Evolutionary conservation across 805 yeast genomes (phyloP).

Genomic region (Barnettozyma sucrosica): DNA sequence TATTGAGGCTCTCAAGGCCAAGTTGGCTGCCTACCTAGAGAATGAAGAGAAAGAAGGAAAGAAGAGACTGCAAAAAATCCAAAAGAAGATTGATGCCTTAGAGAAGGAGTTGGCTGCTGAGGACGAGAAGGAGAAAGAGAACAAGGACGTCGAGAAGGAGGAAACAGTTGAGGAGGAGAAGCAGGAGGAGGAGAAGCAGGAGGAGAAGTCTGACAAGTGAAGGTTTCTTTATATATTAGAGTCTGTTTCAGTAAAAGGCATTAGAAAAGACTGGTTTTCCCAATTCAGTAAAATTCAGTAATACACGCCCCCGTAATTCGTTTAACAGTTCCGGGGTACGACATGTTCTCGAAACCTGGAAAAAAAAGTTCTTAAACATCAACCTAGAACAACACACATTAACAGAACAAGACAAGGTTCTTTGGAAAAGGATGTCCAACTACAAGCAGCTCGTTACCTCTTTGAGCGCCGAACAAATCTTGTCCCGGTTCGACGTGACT

Average conservation of each 20-base stretch:
- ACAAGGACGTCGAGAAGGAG: constrained; percentile 7
- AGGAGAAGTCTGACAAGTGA: neutral
- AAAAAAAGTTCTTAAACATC: neutral
- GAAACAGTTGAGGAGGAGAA: constrained; percentile 12
- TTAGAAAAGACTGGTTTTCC: neutral
- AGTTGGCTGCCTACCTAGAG: constrained; percentile 59
- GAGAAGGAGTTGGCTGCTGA: constrained; percentile 46
- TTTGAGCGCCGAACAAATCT: constrained; percentile 43
- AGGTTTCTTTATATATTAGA: neutral
- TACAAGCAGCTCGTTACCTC: constrained; percentile 52
- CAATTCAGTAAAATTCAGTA: neutral
- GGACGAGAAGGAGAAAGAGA: constrained; percentile 31
- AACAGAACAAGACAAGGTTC: neutral
- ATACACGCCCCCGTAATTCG: neutral
- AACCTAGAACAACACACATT: neutral
- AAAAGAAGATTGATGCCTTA: constrained; percentile 67
- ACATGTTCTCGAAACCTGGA: neutral
- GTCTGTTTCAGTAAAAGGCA: neutral
- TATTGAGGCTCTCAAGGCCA: constrained; percentile 61
- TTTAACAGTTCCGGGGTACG: neutral
- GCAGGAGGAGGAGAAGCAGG: neutral
- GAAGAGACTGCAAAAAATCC: constrained; percentile 67
- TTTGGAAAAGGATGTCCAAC: neutral
- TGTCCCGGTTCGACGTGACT: constrained; percentile 58
- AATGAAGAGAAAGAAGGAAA: constrained; percentile 80